Evolutionary conservation across 169 alveolate species (phyloP).

Genomic region (Plasmodium vivax): DNA sequence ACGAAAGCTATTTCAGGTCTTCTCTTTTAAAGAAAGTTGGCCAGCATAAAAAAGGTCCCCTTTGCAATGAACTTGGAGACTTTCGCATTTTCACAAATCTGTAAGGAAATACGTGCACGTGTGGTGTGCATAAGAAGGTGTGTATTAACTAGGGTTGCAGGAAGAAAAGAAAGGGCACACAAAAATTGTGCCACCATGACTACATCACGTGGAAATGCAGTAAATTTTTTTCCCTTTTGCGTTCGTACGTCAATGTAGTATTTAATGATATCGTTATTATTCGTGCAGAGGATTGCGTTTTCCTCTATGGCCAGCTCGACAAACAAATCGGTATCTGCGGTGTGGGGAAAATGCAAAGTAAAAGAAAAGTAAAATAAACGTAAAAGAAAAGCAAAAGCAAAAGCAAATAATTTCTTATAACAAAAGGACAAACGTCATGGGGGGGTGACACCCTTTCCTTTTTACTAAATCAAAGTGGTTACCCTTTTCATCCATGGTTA

Average conservation of each 20-base stretch:
- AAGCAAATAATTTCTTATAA: not conserved
- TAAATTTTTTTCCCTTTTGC: not conserved
- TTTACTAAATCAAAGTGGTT: conserved; percentile 6
- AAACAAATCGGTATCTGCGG: conserved; percentile 32
- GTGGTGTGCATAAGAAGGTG: not conserved
- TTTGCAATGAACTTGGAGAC: conserved; percentile 67
- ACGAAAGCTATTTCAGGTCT: not conserved
- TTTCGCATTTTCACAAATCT: conserved; percentile 61
- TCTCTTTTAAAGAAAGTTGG: conserved; percentile 34
- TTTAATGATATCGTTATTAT: conserved; percentile 54
- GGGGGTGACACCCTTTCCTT: not conserved
- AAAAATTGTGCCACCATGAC: not conserved
- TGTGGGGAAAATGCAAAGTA: not conserved
- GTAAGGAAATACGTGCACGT: not conserved
- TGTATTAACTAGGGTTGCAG: not conserved
- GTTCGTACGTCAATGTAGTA: conserved; percentile 46
- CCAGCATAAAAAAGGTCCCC: conserved; percentile 63
- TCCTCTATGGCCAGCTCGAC: conserved; percentile 25
- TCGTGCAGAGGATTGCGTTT: conserved; percentile 53
- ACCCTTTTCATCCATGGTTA: conserved; percentile 71
- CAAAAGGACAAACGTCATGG: not conserved
- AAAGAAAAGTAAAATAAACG: no score
- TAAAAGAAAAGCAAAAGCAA: not conserved
- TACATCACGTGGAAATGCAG: not conserved
- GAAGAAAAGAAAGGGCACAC: not conserved